Evolutionary conservation across 176 grass and related monocot genomes (phyloP), one percentile per base, ranked within the genome.

Genomic region (Elaeis guineensis): DNA sequence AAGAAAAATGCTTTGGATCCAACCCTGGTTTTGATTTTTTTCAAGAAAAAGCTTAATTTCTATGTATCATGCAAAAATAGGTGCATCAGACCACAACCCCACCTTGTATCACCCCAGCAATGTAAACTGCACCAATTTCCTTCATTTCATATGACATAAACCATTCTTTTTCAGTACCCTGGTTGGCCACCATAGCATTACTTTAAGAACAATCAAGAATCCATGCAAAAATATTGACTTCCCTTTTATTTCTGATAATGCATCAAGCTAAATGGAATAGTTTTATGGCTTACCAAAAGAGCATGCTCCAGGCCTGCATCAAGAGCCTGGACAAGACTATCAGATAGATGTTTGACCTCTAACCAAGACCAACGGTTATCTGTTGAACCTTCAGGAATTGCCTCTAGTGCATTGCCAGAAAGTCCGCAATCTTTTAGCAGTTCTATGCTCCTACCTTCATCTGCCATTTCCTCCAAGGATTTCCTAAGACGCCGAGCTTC

Each of bases 281-380:
- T 32, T 32, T 14, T 21, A 21, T 55, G 21, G 17, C 80, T 87
- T 77, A 96, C 92, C 83, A 96, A 78, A 55, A 96, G 78, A 50
- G 87, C 65, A 1, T 98, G 93, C 63, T 98, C 93, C 69, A 92
- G 84, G 71, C 87, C 93, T 67, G 87, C 93, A 79, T 98, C 93
- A 83, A 98, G 93, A 7, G 87, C 93, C 70, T 85, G 93, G 62
- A 98, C 67, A 54, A 98, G 81, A 80, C 87, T 87, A 24, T 83
- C 75, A 17, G 93, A 98, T 50, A 98, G 64, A 84, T 72, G 63
- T 74, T 98, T 92, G 51, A 92, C 87, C 81, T 98, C 93, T 63
- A 80, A 74, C 93, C 93, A 98, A 44, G 83, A 88, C 93, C 93
- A 98, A 54, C 63, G 85, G 70, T 83, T 86, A 55, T 98, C 73